Conservation (phyloP, 495 filamentous ascomycete species). For the Penicillium riverlandense region DNA sequence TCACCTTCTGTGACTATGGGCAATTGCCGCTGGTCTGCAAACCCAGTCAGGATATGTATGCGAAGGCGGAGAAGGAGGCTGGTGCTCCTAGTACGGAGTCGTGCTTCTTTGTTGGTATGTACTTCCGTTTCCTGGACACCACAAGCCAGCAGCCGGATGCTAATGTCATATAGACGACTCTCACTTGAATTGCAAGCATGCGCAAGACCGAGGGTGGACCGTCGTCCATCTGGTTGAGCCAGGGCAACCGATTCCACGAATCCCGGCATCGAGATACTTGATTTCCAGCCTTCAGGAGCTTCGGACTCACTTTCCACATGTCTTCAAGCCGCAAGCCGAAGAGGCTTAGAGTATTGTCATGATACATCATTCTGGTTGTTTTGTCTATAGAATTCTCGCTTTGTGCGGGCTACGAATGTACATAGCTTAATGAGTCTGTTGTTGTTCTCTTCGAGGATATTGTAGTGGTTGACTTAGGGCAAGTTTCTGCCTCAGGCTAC, state of each 20-base stretch:
- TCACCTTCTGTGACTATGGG: conserved; percentile 88
- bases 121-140: background rate
- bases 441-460: background rate
- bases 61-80: conserved; percentile 64
- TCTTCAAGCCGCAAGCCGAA: conserved; percentile 50
- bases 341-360: background rate
- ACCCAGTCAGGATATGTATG: conserved; percentile 75
- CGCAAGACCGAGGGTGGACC: conserved; percentile 71
- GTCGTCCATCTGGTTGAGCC: conserved; percentile 77
- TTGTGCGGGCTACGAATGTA: too few species aligned
- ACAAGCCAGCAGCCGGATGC: background rate
- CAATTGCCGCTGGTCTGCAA: conserved; percentile 69
- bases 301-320: conserved; percentile 61
- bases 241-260: conserved; percentile 47
- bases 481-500: conserved; percentile 7
- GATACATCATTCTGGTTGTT: conserved; percentile 1
- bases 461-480: background rate
- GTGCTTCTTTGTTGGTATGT: conserved; percentile 83
- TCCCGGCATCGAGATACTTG: conserved; percentile 57
- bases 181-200: conserved; percentile 61
- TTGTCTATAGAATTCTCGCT: too few species aligned
- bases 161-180: conserved; percentile 62
- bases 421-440: too few species aligned
- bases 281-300: conserved; percentile 69
- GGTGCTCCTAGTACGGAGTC: conserved; percentile 47